These are phyloP conservation scores for Blastobotrys indianensis DNA, from an alignment of 1,139 yeast genomes.

Conservation along the genomic window DNA sequence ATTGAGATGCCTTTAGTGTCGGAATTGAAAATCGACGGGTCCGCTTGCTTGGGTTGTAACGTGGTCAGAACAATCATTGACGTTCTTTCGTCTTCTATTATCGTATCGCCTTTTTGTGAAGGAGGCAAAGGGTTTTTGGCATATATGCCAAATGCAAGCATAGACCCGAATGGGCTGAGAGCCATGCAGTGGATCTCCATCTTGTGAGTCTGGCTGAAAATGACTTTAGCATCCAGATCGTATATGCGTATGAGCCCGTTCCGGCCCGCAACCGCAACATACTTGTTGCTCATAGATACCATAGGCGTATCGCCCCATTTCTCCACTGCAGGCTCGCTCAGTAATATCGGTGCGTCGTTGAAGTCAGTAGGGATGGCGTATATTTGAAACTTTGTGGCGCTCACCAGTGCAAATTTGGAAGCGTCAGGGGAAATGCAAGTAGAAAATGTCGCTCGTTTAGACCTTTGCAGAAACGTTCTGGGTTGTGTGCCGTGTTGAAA, in stretches of 20 bases:
- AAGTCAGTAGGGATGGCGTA: constrained; percentile 45
- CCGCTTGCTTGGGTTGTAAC: constrained; percentile 2
- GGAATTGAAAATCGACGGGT: constrained; percentile 4
- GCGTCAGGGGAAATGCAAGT: constrained; percentile 63
- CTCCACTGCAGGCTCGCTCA: constrained; percentile 41
- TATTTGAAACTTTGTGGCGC: constrained; percentile 68
- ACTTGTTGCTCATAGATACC: constrained; percentile 58
- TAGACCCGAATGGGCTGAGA: constrained; percentile 55
- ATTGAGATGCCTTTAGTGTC: constrained; percentile 57
- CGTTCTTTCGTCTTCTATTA: neutral
- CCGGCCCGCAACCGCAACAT: constrained; percentile 59
- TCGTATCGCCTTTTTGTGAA: no score
- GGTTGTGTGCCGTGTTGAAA: constrained; percentile 62
- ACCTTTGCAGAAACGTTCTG: constrained; percentile 42
- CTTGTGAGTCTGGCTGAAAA: constrained; percentile 63
- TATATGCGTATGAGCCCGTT: constrained; percentile 63
- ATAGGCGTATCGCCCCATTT: constrained; percentile 54
- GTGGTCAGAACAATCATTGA: constrained; percentile 11
- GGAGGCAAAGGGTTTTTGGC: constrained; percentile 10
- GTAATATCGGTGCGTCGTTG: constrained; percentile 46
- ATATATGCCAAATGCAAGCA: constrained; percentile 71
- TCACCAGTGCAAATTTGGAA: constrained; percentile 56
- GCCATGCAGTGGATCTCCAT: constrained; percentile 78
- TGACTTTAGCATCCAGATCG: constrained; percentile 52
- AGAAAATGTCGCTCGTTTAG: constrained; percentile 48